Percentiles rank a stretch among this genome's conserved stretches.
Conservation (phyloP, 257 asterid genomes). For the Nyctanthes arbortristis region DNA sequence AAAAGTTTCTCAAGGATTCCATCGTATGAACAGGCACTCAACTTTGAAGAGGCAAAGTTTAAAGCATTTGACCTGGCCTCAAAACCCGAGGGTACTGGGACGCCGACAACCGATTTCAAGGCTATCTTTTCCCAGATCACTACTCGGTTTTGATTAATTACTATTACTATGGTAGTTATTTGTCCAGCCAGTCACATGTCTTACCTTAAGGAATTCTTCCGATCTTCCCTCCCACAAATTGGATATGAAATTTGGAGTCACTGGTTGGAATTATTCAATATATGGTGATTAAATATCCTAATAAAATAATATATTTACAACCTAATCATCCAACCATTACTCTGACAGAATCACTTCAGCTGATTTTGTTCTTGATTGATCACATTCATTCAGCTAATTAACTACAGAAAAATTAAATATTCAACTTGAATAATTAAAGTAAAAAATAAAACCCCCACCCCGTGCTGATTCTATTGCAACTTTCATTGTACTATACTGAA, state of each 20-base stretch:
- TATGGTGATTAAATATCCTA: too few relatives aligned
- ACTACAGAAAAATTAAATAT: too few relatives aligned
- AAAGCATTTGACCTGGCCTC: conserved; percentile 92
- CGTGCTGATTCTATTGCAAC: background rate
- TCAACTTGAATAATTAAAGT: too few relatives aligned
- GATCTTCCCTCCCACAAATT: too few relatives aligned
- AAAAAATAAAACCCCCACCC: background rate
- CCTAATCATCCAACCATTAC: background rate
- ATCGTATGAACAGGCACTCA: conserved; percentile 59
- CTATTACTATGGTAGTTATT: background rate
- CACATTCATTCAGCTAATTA: background rate
- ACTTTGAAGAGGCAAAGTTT: conserved; percentile 75
- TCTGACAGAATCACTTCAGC: background rate
- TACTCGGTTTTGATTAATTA: conserved; percentile 54
- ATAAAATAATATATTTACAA: too few relatives aligned
- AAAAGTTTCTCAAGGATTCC: conserved; percentile 3
- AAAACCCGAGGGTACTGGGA: conserved; percentile 81
- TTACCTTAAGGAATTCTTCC: background rate
- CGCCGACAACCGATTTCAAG: conserved; percentile 82
- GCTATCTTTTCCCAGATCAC: conserved; percentile 74
- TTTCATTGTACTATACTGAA: too few relatives aligned
- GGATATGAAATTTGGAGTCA: too few relatives aligned
- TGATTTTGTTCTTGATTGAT: background rate
- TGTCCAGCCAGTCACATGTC: background rate
- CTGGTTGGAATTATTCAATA: too few relatives aligned